Evolutionary conservation across 768 basidiomycete species (phyloP), one percentile per base, ranked within the genome.

Genomic region (Rhodotorula babjevae): DNA sequence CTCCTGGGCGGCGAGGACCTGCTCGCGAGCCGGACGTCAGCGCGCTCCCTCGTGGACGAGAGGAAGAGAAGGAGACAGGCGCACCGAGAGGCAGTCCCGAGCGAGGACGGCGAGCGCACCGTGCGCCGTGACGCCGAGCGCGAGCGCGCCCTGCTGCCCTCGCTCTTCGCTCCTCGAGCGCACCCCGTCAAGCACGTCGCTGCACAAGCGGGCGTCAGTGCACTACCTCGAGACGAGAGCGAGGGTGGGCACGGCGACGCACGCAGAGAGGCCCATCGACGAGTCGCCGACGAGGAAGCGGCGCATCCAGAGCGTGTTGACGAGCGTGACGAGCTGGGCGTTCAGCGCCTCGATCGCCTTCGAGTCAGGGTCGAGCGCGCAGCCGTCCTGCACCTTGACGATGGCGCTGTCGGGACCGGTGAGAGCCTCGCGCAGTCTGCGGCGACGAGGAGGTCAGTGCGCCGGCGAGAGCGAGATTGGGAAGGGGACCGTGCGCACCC

Each of bases 401-500:
- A 74, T 27, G 14, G 73, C 73, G 25, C 59, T 63, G 3, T 16
- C 5, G 3, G 47, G 40, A 16, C 73, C 62, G 1, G 68, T 69
- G 31, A 74, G 68, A 1, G 68, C 68, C 29, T 74, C 68, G 27
- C 73, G 68, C 19, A 69, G 44, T 12, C 73, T 74, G 73, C 15
- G 16, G 1, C 2, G 3, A 19, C 2, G 23, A 9, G 4, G 3
- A 10, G 3, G 63, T 21, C n/a, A 64, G 62, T 2, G 36, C 36
- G 36, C 9, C 19, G 12, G 15, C n/a, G 36, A 9, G 14, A 15
- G 53, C 31, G 4, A 23, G 44, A 25, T 0, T 2, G 18, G 27
- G 16, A 18, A 31, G 47, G n/a, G 44, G 31, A 27, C 9, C 14
- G 2, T 11, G 40, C 73, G 33, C 12, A 70, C 73, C 36, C 25